Base-by-base conservation (phyloP, 257 asterid species). In the Ilex asprella region DNA sequence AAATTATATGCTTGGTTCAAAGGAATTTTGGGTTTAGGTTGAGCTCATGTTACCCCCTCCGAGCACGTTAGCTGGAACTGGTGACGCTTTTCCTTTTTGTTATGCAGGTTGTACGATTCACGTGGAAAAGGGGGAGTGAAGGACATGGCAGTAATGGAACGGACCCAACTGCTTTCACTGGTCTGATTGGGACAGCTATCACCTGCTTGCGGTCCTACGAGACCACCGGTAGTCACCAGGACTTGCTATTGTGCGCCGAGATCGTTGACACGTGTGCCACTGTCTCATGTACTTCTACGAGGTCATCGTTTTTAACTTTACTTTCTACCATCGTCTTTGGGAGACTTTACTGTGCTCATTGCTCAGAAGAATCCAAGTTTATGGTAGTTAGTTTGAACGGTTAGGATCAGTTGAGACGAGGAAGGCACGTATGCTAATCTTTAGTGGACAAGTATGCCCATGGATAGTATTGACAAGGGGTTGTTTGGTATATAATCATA, bases 141-240 rank as follows among this genome's bases (percentile, higher is more conserved):
- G 58, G 58, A 16, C 44, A 6, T 4, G 13, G 55, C 13, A 35
- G 51, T 39, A 65, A 67, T 31, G 69, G 64, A 29, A 63, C 74
- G 58, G 96, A 88, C 70, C 84, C 86, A 21, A 81, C 81, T 3
- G 81, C 80, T 57, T 85, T 75, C 59, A 72, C 92, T 59, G 94
- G 96, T 7, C 60, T 88, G 75, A 64, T 88, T 61, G 96, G 96
- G 59, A 85, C 92, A 31, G 89, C 96, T 52, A 79, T 83, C 77
- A 71, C 78, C 60, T 88, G 94, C 65, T 64, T 88, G 73, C 75
- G 89, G 62, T 81, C 88, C 29, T 86, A 81, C 50, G 81, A 79
- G 77, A 80, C 86, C 65, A 83, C 94, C 68, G 87, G 85, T 27
- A 73, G 66, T 73, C 80, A 16, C 75, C 70, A 49, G 39, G 94